A percentile compares a stretch with the other conserved stretches of the same genome.
Conservation (phyloP, 2,329 filamentous ascomycete species). For the Aspergillus ruber region DNA sequence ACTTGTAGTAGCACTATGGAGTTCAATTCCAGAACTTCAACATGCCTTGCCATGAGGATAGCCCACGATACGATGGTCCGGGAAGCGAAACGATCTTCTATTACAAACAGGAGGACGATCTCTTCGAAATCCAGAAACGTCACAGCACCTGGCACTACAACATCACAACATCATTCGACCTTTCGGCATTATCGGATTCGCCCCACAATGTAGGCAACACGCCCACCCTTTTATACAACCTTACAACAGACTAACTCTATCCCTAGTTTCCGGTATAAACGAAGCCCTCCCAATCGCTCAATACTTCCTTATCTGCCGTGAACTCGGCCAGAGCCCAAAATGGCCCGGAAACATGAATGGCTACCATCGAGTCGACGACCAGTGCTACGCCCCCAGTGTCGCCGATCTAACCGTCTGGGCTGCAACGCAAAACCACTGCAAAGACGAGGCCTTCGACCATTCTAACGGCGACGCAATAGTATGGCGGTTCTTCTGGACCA, state of each 20-base stretch:
- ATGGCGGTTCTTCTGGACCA: background rate
- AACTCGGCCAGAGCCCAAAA: background rate
- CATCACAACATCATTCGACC: slow-evolving; percentile 5
- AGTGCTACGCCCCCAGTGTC: slow-evolving; percentile 1
- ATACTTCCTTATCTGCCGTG: slow-evolving; percentile 3
- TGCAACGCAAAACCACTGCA: background rate
- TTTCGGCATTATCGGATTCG: slow-evolving; percentile 3
- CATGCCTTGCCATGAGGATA: too few species aligned
- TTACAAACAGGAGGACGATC: slow-evolving; percentile 2
- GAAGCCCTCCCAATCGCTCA: slow-evolving; percentile 1
- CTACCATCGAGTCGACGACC: slow-evolving; percentile 2
- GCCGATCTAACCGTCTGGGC: slow-evolving; percentile 4
- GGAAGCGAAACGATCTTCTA: slow-evolving; percentile 1
- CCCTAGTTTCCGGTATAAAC: background rate
- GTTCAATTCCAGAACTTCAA: too few species aligned
- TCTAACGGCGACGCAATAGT: slow-evolving; percentile 1
- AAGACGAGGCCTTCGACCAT: slow-evolving; percentile 5
- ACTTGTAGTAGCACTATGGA: too few species aligned
- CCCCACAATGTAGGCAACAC: background rate
- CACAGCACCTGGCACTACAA: slow-evolving; percentile 2
- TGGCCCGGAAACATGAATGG: slow-evolving; percentile 3
- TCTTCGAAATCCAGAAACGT: slow-evolving; percentile 1
- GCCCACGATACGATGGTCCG: background rate
- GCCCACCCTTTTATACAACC: background rate
- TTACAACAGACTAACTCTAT: background rate